phyloP scores from a whole-genome alignment of 257 asterid species.

The Forsythia viridissima region DNA sequence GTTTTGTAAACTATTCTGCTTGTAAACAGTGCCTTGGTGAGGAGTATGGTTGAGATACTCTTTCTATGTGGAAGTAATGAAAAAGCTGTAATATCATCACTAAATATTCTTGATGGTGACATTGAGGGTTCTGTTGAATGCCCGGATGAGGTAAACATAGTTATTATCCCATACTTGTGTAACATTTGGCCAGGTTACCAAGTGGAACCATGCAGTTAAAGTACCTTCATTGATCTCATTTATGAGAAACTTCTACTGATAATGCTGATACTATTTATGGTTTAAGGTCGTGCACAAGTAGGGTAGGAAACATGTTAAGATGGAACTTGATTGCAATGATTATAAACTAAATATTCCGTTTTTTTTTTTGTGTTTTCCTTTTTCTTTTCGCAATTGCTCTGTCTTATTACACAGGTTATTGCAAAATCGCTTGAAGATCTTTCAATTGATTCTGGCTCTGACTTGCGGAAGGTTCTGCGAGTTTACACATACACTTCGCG shows the following conservation, averaged over 20 bases:
- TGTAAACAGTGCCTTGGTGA: slow-evolving; percentile 79
- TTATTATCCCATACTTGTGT: background rate
- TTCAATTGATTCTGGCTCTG: slow-evolving; percentile 72
- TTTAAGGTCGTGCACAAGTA: background rate
- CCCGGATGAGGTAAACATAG: slow-evolving; percentile 68
- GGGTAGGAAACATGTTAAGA: slow-evolving; percentile 22
- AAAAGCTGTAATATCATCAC: slow-evolving; percentile 71
- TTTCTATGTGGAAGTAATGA: slow-evolving; percentile 81
- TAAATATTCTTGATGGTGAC: slow-evolving; percentile 48
- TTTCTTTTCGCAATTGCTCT: background rate
- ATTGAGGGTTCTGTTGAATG: slow-evolving; percentile 34
- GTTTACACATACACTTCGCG: slow-evolving; percentile 58
- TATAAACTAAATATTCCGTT: background rate
- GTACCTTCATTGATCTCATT: slow-evolving; percentile 8
- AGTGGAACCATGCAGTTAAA: background rate
- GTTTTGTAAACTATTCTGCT: slow-evolving; percentile 15
- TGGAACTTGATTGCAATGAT: background rate
- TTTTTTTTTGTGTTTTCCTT: background rate
- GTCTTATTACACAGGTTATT: slow-evolving; percentile 47
- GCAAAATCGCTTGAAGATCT: slow-evolving; percentile 72
- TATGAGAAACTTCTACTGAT: background rate
- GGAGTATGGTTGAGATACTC: slow-evolving; percentile 88
- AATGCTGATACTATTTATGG: background rate
- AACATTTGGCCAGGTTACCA: background rate
- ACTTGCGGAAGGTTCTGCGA: slow-evolving; percentile 69